phyloP scores from a whole-genome alignment of 2,329 filamentous ascomycete genomes.

The Monilinia aucupariae region DNA sequence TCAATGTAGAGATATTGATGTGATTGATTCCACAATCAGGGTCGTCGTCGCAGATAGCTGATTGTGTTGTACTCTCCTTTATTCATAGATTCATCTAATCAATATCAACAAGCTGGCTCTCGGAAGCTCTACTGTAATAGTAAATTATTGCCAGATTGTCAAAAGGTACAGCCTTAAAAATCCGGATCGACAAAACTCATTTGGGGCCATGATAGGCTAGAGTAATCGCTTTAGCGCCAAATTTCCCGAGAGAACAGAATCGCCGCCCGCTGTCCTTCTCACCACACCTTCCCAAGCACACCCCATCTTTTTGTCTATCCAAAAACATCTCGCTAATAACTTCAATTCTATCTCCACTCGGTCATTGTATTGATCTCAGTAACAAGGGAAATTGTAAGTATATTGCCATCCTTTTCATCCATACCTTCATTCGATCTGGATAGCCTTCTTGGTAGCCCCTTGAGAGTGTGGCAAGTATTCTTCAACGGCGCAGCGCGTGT shows the following conservation, averaged over 20 bases:
- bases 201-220: constrained; percentile 12
- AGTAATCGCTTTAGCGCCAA: constrained; percentile 14
- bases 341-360: constrained; percentile 30
- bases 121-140: too few relatives aligned
- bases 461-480: constrained; percentile 15
- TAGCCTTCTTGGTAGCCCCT: constrained; percentile 7
- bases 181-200: constrained; percentile 14
- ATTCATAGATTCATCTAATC: not conserved
- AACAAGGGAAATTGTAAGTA: constrained; percentile 28
- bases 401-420: constrained; percentile 10
- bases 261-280: constrained; percentile 25
- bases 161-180: constrained; percentile 3
- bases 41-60: not conserved
- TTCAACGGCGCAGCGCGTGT: constrained; percentile 10
- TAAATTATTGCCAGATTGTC: constrained; percentile 7
- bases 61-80: not conserved
- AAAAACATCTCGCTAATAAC: constrained; percentile 16
- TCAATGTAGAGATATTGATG: not conserved
- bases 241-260: constrained; percentile 18
- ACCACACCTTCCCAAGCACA: constrained; percentile 17
- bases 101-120: too few relatives aligned
- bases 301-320: constrained; percentile 17
- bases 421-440: not conserved
- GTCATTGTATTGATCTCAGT: constrained; percentile 28
- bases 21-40: not conserved